Base-by-base conservation (phyloP, 2,329 filamentous ascomycete species). In the Colletotrichum paranaense region DNA sequence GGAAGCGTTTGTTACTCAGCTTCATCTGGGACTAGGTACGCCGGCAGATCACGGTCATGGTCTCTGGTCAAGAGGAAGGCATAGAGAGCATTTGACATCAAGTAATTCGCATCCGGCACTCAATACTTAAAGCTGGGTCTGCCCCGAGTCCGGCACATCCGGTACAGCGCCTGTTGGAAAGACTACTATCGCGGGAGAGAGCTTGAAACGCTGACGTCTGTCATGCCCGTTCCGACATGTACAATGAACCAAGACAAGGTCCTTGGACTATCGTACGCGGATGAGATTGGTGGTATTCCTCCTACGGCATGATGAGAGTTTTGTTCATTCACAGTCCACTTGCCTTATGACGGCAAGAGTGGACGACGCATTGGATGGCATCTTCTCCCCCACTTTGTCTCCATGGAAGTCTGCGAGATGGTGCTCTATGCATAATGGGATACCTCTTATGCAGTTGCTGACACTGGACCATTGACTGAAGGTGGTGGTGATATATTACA, bases 141-240 rank as follows among this genome's bases (percentile, higher is more conserved):
- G 14, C 5, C 5, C 38, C 2, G 5, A 42, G 12, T 42, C 38
- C 38, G 35, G 38, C 38, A 42, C 14, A 5, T 42, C 38, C 38
- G 35, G 38, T 14, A 7, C 2, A 14, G 6, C 12, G 38, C 12
- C 35, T 38, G 14, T 2, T 42, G 14, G 1, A 16, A 12, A 16
- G 38, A 42, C 49, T 30, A 14, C 46, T 53, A 52, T 12, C 30
- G 28, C 9, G 42, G n/a, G 5, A 42, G 38, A 49, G 6, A 49
- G 42, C 42, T 26, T 67, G 68, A 68, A 56, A 71, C 68, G 14
- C 19, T 52, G 64, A 72, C 57, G 35, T n/a, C 57, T 60, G 46
- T 72, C 49, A 24, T 53, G 42, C 46, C 22, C 9, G 49, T 19
- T 46, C n/a, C 60, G 42, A 4, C 26, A 19, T 16, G 26, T 42